Percentiles rank a stretch among this genome's conserved stretches.
These are phyloP conservation scores for Silene coronaria DNA, from an alignment of 179 eudicot genomes.

Conservation along the genomic window DNA sequence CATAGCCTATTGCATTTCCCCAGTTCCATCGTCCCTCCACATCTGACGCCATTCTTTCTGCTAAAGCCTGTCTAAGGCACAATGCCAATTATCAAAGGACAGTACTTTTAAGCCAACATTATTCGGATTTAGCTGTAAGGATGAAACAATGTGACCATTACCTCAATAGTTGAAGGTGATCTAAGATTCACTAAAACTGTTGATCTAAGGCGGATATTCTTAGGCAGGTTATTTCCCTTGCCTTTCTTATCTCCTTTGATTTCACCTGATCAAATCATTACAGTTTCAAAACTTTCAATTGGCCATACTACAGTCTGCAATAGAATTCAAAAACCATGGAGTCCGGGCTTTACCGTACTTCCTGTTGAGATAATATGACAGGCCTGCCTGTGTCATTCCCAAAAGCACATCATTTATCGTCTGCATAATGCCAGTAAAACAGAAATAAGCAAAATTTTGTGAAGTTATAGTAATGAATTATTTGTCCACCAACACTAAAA, in stretches of 20 bases:
- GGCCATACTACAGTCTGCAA: not conserved
- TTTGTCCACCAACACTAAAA: not conserved
- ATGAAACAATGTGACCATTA: not conserved
- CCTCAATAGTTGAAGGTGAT: conserved; percentile 54
- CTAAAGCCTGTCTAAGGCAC: conserved; percentile 34
- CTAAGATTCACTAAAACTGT: conserved; percentile 45
- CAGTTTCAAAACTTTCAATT: not conserved
- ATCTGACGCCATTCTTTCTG: conserved; percentile 52
- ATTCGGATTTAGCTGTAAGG: not conserved
- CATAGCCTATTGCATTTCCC: conserved; percentile 60
- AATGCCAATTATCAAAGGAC: not conserved
- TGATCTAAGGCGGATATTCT: conserved; percentile 46
- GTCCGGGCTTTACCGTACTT: conserved; percentile 41
- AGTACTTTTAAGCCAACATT: no score
- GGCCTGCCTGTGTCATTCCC: conserved; percentile 69
- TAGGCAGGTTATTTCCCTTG: conserved; percentile 35
- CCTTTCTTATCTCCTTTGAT: conserved; percentile 12
- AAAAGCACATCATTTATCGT: conserved; percentile 67
- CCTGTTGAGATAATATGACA: conserved; percentile 53
- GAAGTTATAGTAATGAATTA: not conserved
- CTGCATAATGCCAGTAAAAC: conserved; percentile 27
- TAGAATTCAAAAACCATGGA: not conserved
- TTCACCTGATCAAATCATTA: conserved; percentile 17
- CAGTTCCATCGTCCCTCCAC: conserved; percentile 35
- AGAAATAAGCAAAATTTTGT: not conserved